These are phyloP conservation scores for Staphylotrichum longicolle DNA, from an alignment of 495 filamentous ascomycete species.

Conservation along the genomic window DNA sequence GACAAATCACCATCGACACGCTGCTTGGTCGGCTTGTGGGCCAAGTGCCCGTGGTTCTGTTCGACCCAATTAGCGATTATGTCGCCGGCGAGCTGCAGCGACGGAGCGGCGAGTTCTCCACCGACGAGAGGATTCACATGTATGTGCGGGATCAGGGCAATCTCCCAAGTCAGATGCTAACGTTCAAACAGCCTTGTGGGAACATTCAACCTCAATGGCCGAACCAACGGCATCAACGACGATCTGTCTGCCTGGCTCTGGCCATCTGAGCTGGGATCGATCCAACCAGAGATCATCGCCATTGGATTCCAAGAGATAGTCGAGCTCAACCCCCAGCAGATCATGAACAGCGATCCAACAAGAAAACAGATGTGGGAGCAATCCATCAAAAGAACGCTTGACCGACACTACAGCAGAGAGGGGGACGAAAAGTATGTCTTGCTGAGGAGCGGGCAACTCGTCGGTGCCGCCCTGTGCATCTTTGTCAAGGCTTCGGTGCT, in stretches of 20 bases:
- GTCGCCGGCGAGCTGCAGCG: slow-evolving; percentile 72
- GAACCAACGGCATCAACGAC: slow-evolving; percentile 66
- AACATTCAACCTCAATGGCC: slow-evolving; percentile 93
- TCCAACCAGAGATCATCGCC: slow-evolving; percentile 74
- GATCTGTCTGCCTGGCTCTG: slow-evolving; percentile 86
- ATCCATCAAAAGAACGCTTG: slow-evolving; percentile 74
- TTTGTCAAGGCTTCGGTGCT: slow-evolving; percentile 79
- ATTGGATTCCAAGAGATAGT: slow-evolving; percentile 98
- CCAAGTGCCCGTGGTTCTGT: slow-evolving; percentile 79
- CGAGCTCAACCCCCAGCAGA: slow-evolving; percentile 92
- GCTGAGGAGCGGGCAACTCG: slow-evolving; percentile 87
- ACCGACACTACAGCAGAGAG: slow-evolving; percentile 58
- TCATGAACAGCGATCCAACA: slow-evolving; percentile 95
- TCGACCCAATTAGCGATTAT: slow-evolving; percentile 90
- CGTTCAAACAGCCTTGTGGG: slow-evolving; percentile 68
- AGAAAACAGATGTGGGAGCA: slow-evolving; percentile 82
- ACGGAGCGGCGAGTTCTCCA: slow-evolving; percentile 52
- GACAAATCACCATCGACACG: slow-evolving; percentile 92
- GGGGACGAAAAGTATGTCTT: slow-evolving; percentile 79
- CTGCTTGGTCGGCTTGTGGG: slow-evolving; percentile 80
- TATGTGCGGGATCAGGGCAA: slow-evolving; percentile 24
- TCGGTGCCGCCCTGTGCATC: slow-evolving; percentile 87
- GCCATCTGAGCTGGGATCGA: slow-evolving; percentile 47
- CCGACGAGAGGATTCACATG: slow-evolving; percentile 50
- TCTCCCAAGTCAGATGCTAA: slow-evolving; percentile 23